Percentiles rank a stretch among this genome's conserved stretches.
Evolutionary conservation across 441 rosid species (phyloP).

Genomic region (Pelargonium fulgidum): DNA sequence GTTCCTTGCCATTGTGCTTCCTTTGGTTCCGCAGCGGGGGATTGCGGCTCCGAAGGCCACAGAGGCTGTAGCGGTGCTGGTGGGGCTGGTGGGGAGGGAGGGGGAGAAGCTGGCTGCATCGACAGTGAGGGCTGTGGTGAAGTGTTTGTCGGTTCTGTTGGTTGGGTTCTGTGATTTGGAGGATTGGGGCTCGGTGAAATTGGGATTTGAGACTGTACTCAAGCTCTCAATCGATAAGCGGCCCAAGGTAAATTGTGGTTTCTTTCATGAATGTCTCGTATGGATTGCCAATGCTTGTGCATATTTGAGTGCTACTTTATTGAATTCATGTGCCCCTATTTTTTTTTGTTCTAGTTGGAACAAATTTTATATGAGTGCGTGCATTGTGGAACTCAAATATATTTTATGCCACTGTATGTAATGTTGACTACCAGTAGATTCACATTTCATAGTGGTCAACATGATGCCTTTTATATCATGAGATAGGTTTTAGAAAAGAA

Average conservation of each 20-base stretch:
- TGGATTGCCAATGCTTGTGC: neutral
- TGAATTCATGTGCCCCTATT: neutral
- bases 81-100: constrained; percentile 28
- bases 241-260: constrained; percentile 53
- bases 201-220: constrained; percentile 55
- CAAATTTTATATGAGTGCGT: neutral
- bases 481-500: too few species aligned
- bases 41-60: constrained; percentile 45
- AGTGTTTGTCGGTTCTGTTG: constrained; percentile 66
- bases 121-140: constrained; percentile 62
- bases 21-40: constrained; percentile 42
- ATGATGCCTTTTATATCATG: neutral
- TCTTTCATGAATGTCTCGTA: neutral
- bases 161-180: constrained; percentile 52
- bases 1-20: constrained; percentile 51
- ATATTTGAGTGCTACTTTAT: neutral
- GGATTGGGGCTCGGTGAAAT: constrained; percentile 54
- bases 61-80: constrained; percentile 62
- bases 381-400: neutral
- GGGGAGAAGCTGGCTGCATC: constrained; percentile 52
- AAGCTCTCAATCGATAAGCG: constrained; percentile 68
- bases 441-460: neutral
- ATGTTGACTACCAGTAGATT: neutral
- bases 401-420: neutral
- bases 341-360: neutral